Evolutionary conservation across 768 basidiomycete genomes (phyloP).

Genomic region (Termitomyces sp.): DNA sequence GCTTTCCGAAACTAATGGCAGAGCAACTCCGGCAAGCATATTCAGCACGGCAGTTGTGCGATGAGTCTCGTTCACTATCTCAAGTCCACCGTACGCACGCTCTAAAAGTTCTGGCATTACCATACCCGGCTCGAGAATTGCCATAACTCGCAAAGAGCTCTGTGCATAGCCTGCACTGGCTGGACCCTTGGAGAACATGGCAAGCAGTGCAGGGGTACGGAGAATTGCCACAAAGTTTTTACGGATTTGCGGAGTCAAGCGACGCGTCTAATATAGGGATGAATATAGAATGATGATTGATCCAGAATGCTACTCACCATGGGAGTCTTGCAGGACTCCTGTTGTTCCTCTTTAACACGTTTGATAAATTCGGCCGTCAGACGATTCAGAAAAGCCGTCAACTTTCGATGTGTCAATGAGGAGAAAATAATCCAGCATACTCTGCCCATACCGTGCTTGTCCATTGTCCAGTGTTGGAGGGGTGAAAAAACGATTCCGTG

Average conservation of each 20-base stretch:
- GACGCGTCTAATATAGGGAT: slow-evolving; percentile 46
- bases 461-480: slow-evolving; percentile 88
- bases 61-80: slow-evolving; percentile 93
- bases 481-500: slow-evolving; percentile 94
- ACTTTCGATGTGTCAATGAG: slow-evolving; percentile 28
- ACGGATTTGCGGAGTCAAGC: slow-evolving; percentile 78
- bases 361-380: slow-evolving; percentile 74
- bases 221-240: slow-evolving; percentile 78
- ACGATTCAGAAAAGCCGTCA: slow-evolving; percentile 70
- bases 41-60: slow-evolving; percentile 89
- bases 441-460: slow-evolving; percentile 49
- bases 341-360: slow-evolving; percentile 77
- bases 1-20: slow-evolving; percentile 72
- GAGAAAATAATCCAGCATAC: neutral
- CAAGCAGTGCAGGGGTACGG: slow-evolving; percentile 81
- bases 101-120: slow-evolving; percentile 92
- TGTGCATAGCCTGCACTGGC: slow-evolving; percentile 81
- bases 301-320: slow-evolving; percentile 37
- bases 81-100: slow-evolving; percentile 87
- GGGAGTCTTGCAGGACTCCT: slow-evolving; percentile 75
- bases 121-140: slow-evolving; percentile 75
- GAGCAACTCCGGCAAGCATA: slow-evolving; percentile 72
- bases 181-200: slow-evolving; percentile 88
- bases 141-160: slow-evolving; percentile 71
- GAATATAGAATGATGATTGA: neutral